phyloP scores from a whole-genome alignment of 208 protist species.

The Trypanosoma conorhini region DNA sequence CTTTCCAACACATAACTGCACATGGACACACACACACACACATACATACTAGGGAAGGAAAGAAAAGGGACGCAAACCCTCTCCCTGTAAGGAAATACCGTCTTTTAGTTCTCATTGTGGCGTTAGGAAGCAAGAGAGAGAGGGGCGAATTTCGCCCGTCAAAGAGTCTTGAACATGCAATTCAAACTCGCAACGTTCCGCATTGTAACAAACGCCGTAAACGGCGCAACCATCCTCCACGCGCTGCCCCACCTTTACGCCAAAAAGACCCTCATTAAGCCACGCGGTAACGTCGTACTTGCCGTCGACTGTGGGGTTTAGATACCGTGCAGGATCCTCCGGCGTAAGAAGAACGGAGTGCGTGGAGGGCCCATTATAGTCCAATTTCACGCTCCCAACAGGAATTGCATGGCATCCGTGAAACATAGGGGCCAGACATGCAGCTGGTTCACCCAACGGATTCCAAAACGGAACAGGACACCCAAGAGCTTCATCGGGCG shows the following conservation, averaged over 20 bases:
- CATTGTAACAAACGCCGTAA: conserved; percentile 67
- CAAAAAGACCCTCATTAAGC: conserved; percentile 78
- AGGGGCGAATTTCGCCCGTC: conserved; percentile 28
- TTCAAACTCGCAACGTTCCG: conserved; percentile 53
- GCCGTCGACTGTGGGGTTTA: conserved; percentile 41
- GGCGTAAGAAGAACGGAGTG: conserved; percentile 39
- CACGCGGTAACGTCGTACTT: conserved; percentile 55
- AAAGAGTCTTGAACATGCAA: conserved; percentile 45
- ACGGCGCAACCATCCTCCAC: conserved; percentile 41
- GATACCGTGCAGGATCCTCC: conserved; percentile 68
- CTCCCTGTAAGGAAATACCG: not conserved
- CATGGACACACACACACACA: not conserved
- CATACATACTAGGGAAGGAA: not conserved
- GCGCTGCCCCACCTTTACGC: conserved; percentile 43
- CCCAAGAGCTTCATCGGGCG: conserved; percentile 22
- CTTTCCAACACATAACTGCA: not conserved
- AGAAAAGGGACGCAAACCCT: not conserved
- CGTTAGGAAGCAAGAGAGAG: conserved; percentile 2
- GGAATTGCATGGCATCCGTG: conserved; percentile 47
- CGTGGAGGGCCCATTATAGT: conserved; percentile 71
- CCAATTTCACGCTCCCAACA: conserved; percentile 58
- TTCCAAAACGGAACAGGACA: conserved; percentile 70
- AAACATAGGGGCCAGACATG: conserved; percentile 68
- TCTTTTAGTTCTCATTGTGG: not conserved
- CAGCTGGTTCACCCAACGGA: conserved; percentile 64